phyloP scores from a whole-genome alignment of 805 yeast species.

The Monosporozyma siamensis region DNA sequence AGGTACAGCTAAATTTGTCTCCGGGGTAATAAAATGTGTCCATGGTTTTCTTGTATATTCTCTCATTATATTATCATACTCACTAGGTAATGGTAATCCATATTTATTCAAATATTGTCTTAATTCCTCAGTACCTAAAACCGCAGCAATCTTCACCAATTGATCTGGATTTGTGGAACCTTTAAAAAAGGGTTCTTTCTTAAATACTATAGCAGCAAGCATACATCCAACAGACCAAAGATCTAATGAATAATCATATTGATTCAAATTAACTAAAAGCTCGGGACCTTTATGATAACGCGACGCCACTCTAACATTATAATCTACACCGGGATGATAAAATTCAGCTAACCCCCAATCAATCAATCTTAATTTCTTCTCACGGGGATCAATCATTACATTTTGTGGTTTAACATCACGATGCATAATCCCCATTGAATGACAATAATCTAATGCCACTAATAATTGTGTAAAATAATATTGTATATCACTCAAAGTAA shows the following conservation, averaged over 20 bases:
- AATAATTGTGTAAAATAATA: constrained; percentile 74
- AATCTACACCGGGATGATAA: constrained; percentile 81
- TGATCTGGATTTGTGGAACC: constrained; percentile 90
- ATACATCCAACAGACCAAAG: constrained; percentile 93
- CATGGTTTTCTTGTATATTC: constrained; percentile 79
- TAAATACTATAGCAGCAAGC: constrained; percentile 82
- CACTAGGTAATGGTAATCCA: constrained; percentile 57
- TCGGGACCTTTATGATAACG: constrained; percentile 93
- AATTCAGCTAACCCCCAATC: constrained; percentile 97
- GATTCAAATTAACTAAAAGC: constrained; percentile 71
- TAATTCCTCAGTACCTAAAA: constrained; percentile 77
- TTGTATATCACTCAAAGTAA: constrained; percentile 66
- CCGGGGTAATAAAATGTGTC: constrained; percentile 55
- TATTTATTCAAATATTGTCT: constrained; percentile 62
- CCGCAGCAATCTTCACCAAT: constrained; percentile 78
- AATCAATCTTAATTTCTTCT: constrained; percentile 62
- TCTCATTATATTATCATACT: constrained; percentile 72
- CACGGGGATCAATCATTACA: constrained; percentile 83
- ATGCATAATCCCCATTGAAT: constrained; percentile 93
- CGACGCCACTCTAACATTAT: constrained; percentile 89
- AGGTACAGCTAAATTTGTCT: constrained; percentile 42
- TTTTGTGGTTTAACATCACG: constrained; percentile 94
- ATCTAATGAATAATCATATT: constrained; percentile 86
- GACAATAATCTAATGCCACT: constrained; percentile 79
- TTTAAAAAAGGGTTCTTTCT: constrained; percentile 85